Evolutionary conservation across 176 grass and related monocot genomes (phyloP), one percentile per base, ranked within the genome.

Genomic region (Aegilops sharonensis): DNA sequence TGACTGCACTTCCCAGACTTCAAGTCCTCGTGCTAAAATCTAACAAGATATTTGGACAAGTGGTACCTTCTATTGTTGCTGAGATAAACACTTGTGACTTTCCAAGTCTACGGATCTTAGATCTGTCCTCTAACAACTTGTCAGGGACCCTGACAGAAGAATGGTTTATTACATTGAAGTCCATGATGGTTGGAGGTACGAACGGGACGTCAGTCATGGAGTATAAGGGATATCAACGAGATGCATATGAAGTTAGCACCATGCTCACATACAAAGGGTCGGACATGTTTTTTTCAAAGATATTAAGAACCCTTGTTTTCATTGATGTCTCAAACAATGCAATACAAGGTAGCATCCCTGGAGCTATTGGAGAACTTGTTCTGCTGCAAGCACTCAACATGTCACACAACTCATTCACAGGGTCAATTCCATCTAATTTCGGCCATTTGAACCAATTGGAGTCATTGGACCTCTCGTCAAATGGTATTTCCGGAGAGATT

Each of bases 391-490:
- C 0, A 3, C 65, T 85, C 1, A 88, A 88, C 15, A 68, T 88
- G 42, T 87, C 69, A 56, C 17, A 65, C 3, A 90, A 93, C 48
- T 21, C 5, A 5, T 43, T 90, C 5, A 78, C 23, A 0, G 77
- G 81, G 0, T 14, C 6, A 5, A 82, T 87, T 60, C 78, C 88
- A 77, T 61, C 63, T 13, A 42, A 85, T 18, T 8, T 81, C 2
- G 42, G 73, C 7, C 5, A 12, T 18, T 45, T 93, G 65, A 2
- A 12, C 0, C 73, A 80, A 0, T 12, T 91, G 8, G 88, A 93
- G 40, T 75, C 88, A 17, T 66, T 90, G 39, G 91, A 93, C 18
- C 32, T 93, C 0, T 93, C 91, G 0, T 82, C 20, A 13, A 93
- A 91, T 52, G 24, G 43, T 8, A 83, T 93, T n/a, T 86, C 85